phyloP scores from a whole-genome alignment of 1,139 yeast genomes.

The Kodamaea derodonti region DNA sequence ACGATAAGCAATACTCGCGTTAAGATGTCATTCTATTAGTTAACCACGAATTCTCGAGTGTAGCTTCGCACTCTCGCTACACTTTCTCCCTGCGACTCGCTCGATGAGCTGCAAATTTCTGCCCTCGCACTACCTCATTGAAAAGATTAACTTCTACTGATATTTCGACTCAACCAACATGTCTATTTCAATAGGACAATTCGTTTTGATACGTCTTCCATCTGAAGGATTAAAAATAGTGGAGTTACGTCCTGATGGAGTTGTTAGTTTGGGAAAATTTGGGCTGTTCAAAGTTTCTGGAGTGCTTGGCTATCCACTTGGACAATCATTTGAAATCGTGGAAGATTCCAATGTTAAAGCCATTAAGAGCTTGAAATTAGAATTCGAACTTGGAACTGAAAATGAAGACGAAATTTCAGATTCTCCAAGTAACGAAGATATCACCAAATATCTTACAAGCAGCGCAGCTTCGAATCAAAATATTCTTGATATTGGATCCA shows the following conservation, averaged over 20 bases:
- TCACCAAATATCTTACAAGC: slow-evolving; percentile 36
- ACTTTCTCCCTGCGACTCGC: too few relatives aligned
- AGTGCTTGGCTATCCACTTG: slow-evolving; percentile 77
- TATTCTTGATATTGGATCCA: slow-evolving; percentile 68
- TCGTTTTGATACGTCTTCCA: slow-evolving; percentile 72
- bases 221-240: slow-evolving; percentile 75
- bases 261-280: slow-evolving; percentile 80
- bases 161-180: too few relatives aligned
- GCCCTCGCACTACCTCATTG: too few relatives aligned
- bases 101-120: too few relatives aligned
- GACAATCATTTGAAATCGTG: slow-evolving; percentile 82
- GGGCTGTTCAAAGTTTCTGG: slow-evolving; percentile 77
- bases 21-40: too few relatives aligned
- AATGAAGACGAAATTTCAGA: slow-evolving; percentile 21
- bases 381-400: slow-evolving; percentile 12
- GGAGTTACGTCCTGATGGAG: slow-evolving; percentile 55
- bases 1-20: too few relatives aligned
- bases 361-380: slow-evolving; percentile 30
- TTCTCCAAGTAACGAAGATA: slow-evolving; percentile 14
- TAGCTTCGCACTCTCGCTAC: too few relatives aligned
- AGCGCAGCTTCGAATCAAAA: slow-evolving; percentile 66
- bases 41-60: too few relatives aligned
- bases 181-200: slow-evolving; percentile 45
- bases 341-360: slow-evolving; percentile 54
- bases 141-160: too few relatives aligned